Base-by-base conservation (phyloP, 202 grass and related monocot species). In the Eragrostis tef region DNA sequence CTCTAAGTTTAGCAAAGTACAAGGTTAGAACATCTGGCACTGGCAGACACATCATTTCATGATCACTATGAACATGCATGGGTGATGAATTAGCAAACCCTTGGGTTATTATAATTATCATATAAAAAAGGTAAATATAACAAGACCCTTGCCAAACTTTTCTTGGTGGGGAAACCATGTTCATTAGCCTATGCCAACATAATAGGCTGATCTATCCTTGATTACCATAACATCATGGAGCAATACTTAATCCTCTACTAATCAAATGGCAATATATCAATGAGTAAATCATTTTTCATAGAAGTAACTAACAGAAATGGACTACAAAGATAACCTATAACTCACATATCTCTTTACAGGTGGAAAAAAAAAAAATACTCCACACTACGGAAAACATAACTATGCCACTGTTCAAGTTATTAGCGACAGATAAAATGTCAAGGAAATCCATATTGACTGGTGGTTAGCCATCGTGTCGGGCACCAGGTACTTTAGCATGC, bases 251-350 rank as follows among this genome's bases (percentile, higher is more conserved):
- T 56, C 53, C 24, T 78, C 20, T 54, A 39, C 8, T 52, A 68
- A 66, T 26, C 61, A 52, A 79, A 6, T 0, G 5, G 2, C 48
- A 66, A 79, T 13, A 7, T 44, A 44, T 59, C 34, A 75, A 59
- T 61, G 41, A 21, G 19, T 62, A 54, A 61, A 43, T 2, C 16
- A 76, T 61, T 34, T 72, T 62, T 60, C 34, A 76, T 75, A 67
- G 2, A 31, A 31, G 46, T 67, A 83, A 19, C 74, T 53, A 74
- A 52, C n/a, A 25, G 34, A 74, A 2, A 50, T 53, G 6, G 54
- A 74, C 12, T 66, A 3, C 71, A 58, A 58, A 75, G 2, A 48
- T 60, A 74, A 42, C 25, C 49, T 46, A 73, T 14, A 67, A 31
- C 20, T 31, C 3, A 39, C 4, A 39, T 39, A 39, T 39, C 34